A percentile compares a stretch with the other conserved stretches of the same genome.
phyloP scores from a whole-genome alignment of 257 asterid genomes.

The Linderniella brevidens region DNA sequence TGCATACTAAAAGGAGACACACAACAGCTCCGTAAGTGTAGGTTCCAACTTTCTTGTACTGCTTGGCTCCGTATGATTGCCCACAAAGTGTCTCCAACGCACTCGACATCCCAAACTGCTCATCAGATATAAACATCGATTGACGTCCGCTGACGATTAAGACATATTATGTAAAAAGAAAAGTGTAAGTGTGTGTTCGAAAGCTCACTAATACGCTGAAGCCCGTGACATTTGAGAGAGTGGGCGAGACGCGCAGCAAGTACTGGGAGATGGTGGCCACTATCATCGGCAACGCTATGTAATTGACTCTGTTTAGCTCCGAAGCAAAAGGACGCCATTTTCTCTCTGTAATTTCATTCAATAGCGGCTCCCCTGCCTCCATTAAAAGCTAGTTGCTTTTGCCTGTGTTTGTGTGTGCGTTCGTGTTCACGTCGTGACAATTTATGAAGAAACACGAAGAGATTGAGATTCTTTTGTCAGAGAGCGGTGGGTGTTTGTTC shows the following conservation, averaged over 20 bases:
- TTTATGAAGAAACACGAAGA: no score
- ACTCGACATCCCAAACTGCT: conserved; percentile 32
- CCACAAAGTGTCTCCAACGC: conserved; percentile 43
- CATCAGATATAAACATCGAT: not conserved
- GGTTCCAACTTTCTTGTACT: conserved; percentile 17
- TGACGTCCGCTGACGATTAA: not conserved
- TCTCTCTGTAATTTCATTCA: not conserved
- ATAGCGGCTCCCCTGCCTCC: no score
- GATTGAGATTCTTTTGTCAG: no score
- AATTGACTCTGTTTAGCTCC: conserved; percentile 17
- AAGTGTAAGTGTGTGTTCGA: not conserved
- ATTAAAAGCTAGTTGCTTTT: no score
- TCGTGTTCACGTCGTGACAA: no score
- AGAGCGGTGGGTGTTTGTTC: no score
- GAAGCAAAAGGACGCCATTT: conserved; percentile 12
- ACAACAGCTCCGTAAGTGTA: conserved; percentile 20
- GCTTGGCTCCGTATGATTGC: conserved; percentile 34
- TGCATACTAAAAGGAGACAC: conserved; percentile 22
- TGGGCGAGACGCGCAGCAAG: conserved; percentile 20
- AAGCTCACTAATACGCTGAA: conserved; percentile 25
- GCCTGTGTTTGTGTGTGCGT: no score
- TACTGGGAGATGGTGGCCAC: conserved; percentile 22
- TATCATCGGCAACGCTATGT: conserved; percentile 33
- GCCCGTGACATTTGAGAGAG: conserved; percentile 32
- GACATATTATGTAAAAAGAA: not conserved